Evolutionary conservation across 2,329 filamentous ascomycete species (phyloP).

Genomic region (Fusarium ramigenum): DNA sequence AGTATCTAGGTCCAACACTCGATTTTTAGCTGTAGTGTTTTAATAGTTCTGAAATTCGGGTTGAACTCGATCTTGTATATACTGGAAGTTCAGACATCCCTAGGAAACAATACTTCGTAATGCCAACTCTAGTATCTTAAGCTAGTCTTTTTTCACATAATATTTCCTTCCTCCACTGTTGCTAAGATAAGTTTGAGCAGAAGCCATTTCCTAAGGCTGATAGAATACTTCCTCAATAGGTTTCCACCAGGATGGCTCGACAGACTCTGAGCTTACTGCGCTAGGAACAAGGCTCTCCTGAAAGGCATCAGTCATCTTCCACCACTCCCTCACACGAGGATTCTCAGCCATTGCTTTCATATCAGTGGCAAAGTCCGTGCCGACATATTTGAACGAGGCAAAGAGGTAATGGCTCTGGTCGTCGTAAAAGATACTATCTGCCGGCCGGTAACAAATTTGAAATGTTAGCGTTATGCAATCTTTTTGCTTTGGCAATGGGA

Average conservation of each 20-base stretch:
- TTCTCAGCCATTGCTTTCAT: background rate
- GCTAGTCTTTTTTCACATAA: no score
- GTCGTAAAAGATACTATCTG: background rate
- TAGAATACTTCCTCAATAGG: background rate
- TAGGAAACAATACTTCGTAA: no score
- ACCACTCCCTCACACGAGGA: background rate
- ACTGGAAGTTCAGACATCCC: no score
- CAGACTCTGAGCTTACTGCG: background rate
- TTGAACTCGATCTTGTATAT: no score
- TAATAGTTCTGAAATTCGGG: no score
- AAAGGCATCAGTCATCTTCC: background rate
- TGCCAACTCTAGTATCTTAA: no score
- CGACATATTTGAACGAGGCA: background rate
- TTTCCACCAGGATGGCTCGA: background rate
- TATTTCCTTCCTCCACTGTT: no score
- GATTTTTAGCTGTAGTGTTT: no score
- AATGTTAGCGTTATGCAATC: background rate
- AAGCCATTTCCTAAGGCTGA: no score
- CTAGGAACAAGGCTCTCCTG: background rate
- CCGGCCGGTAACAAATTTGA: rapidly evolving
- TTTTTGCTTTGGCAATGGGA: background rate
- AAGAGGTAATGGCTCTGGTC: background rate
- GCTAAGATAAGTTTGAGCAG: no score
- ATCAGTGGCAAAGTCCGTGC: background rate
- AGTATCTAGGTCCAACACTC: background rate